Conservation (phyloP, 139 green algal genomes). For the Chlorokybus atmophyticus region DNA sequence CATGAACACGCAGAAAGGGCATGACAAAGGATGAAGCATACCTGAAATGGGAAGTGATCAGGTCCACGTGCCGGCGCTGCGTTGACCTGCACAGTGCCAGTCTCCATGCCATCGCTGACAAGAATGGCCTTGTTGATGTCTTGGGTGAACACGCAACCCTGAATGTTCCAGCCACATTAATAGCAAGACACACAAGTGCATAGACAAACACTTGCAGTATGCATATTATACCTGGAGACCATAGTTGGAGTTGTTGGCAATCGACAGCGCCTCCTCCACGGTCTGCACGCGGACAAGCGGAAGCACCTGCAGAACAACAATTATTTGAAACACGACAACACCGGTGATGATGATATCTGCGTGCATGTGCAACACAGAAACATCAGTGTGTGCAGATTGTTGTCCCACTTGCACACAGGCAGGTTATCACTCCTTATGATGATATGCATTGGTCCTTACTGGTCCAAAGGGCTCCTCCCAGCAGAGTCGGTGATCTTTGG, state of each 20-base stretch:
- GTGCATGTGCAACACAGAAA: too few species aligned
- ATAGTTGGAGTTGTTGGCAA: slow-evolving; percentile 71
- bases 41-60: slow-evolving; percentile 34
- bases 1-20: not conserved
- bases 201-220: not conserved
- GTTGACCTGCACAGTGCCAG: slow-evolving; percentile 89
- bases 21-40: not conserved
- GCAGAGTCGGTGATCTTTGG: slow-evolving; percentile 69
- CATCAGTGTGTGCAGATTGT: too few species aligned
- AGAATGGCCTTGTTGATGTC: slow-evolving; percentile 76
- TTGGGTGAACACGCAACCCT: slow-evolving; percentile 86
- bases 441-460: too few species aligned
- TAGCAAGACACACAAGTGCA: not conserved
- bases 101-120: slow-evolving; percentile 83
- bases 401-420: too few species aligned
- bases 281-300: slow-evolving; percentile 69
- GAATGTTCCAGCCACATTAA: slow-evolving; percentile 5
- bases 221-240: slow-evolving; percentile 38
- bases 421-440: too few species aligned
- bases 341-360: too few species aligned
- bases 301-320: too few species aligned
- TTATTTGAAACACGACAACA: too few species aligned
- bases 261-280: slow-evolving; percentile 61
- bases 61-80: slow-evolving; percentile 63
- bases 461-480: slow-evolving; percentile 96